phyloP scores from a whole-genome alignment of 768 basidiomycete genomes.

The Russula brevipes region DNA sequence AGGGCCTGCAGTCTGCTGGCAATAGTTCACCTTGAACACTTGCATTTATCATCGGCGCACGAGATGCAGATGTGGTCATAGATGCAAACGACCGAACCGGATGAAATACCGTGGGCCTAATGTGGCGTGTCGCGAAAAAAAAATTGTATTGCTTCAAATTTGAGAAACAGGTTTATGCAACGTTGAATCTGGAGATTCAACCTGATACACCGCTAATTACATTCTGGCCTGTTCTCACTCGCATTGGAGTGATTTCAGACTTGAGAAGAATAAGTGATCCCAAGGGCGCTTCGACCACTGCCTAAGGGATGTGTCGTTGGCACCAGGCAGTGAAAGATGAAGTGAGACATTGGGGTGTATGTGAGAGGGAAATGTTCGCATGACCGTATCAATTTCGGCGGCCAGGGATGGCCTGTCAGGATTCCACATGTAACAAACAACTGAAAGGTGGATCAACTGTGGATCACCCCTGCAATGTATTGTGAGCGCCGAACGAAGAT shows the following conservation, averaged over 20 bases:
- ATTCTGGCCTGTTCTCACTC: too few species aligned
- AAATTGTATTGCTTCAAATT: not conserved
- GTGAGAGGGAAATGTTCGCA: not conserved
- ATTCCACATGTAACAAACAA: not conserved
- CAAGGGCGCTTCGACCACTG: too few species aligned
- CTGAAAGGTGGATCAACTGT: not conserved
- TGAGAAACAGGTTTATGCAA: not conserved
- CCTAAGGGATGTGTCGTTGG: too few species aligned
- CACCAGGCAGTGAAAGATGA: too few species aligned
- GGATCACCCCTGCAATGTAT: not conserved
- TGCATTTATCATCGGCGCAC: not conserved
- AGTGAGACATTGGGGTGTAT: not conserved
- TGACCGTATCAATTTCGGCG: not conserved
- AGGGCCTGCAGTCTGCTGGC: not conserved
- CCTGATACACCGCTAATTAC: not conserved
- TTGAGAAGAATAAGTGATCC: too few species aligned
- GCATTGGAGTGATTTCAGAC: too few species aligned
- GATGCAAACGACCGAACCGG: too few species aligned
- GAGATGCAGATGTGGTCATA: not conserved
- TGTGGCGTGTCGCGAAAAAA: not conserved
- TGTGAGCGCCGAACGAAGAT: constrained; percentile 1
- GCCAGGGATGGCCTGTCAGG: not conserved
- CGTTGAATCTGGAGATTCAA: not conserved
- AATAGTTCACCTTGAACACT: not conserved
- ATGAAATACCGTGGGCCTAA: not conserved